Evolutionary conservation across 1,284 basidiomycete species (phyloP), one percentile per base, ranked within the genome.

Genomic region (Heterobasidion irregulare): DNA sequence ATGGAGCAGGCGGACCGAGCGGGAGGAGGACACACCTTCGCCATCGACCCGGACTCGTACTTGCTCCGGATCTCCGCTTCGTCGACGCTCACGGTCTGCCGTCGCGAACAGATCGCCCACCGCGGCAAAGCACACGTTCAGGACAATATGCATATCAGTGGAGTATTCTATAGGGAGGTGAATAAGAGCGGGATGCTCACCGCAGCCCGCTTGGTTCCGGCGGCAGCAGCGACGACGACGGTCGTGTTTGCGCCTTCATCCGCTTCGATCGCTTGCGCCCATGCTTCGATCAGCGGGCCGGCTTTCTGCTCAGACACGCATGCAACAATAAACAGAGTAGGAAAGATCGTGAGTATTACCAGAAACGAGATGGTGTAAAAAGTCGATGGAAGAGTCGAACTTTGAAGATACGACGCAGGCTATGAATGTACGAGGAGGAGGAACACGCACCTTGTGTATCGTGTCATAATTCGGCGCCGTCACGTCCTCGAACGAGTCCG

Each of bases 401-500:
- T 26, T 12, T 47, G 10, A 41, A 47, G 16, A 16, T 50, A 53
- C 55, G 32, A 49, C 38, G 50, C 34, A 52, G 38, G 52, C 43
- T 53, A 54, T 50, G 57, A 53, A 45, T 57, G 53, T 55, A 56
- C 18, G 18, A 18, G 57, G 57, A 47, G 46, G 49, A 47, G 19
- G 7, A 52, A 49, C 8, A 62, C 71, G 51, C 57, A 89, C 91
- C 75, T 89, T 86, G 64, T 92, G 87, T 59, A 97, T 93, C 63
- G 80, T 78, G 47, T 83, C 81, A 52, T 85, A 76, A 62, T 89
- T 87, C 1, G 95, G 94, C 56, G 82, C 66, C 0, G 94, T 93
- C 58, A 85, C 71, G 68, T 98, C 94, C 61, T 85, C 82, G 59
- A 93, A 89, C 3, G 77, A 69, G 53, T 83, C 81, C 1, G 81